Percentiles rank a stretch among this genome's conserved stretches.
These are phyloP conservation scores for Metarhizium robertsii DNA, from an alignment of 2,329 filamentous ascomycete species.

Conservation along the genomic window DNA sequence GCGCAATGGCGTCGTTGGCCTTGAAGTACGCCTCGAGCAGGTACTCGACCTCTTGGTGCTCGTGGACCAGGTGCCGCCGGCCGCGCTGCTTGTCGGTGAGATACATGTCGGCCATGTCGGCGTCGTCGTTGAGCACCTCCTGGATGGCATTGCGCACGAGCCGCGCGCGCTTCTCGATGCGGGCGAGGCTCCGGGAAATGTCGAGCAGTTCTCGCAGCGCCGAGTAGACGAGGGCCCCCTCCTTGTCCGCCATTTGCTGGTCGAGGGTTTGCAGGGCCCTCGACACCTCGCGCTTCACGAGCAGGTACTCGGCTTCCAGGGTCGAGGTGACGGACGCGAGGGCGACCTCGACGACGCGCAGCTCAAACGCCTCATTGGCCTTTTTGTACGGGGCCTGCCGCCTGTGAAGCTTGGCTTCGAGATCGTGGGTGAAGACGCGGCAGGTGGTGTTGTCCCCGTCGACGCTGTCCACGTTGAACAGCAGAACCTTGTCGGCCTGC, in stretches of 20 bases:
- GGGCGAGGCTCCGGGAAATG: conserved; percentile 13
- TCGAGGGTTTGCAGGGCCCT: conserved; percentile 9
- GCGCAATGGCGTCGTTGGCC: conserved; percentile 21
- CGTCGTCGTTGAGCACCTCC: conserved; percentile 23
- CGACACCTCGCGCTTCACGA: conserved; percentile 10
- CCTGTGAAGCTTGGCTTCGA: conserved; percentile 15
- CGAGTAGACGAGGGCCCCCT: conserved; percentile 12
- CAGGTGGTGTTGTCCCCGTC: conserved; percentile 2
- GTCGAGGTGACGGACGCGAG: conserved; percentile 22
- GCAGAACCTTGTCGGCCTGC: conserved; percentile 19
- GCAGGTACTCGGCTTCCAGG: conserved; percentile 21
- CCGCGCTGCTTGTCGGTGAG: conserved; percentile 21
- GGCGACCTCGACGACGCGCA: conserved; percentile 24
- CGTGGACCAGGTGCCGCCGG: conserved; percentile 16
- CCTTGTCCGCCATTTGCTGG: background rate
- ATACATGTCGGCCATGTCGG: conserved; percentile 27
- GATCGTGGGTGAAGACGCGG: conserved; percentile 16
- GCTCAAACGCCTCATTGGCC: conserved; percentile 20
- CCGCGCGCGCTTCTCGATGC: conserved; percentile 22
- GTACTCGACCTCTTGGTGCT: conserved; percentile 28
- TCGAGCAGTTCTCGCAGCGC: conserved; percentile 19
- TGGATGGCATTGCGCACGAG: conserved; percentile 23
- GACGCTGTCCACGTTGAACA: conserved; percentile 15
- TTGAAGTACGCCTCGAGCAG: conserved; percentile 27
- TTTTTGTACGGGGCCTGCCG: background rate